Evolutionary conservation across 2,329 filamentous ascomycete genomes (phyloP), one percentile per base, ranked within the genome.

Genomic region (Aspergillus clavatus): DNA sequence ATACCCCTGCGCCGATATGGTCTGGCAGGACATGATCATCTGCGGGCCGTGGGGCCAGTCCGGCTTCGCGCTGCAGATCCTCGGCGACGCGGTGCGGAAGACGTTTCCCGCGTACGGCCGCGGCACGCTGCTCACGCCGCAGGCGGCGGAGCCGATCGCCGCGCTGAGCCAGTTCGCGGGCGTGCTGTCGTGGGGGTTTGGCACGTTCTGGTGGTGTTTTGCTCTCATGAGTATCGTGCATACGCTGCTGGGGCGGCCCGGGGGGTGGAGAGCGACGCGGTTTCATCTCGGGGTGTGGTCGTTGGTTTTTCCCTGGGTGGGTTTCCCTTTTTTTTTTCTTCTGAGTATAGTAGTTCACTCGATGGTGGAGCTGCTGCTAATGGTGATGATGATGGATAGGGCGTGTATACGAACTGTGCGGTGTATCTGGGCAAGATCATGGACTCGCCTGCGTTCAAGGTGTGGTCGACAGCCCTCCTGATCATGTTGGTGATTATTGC

Each of bases 201-300:
- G 60, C 0, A 62, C 66, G 3, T 70, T 73, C 29, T 73, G 69
- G 70, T 69, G 68, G 64, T 47, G 55, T n/a, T 67, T 73, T 46
- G 66, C 68, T 2, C 52, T 69, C 6, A 46, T 66, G 28, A 63
- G 65, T 40, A 67, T 68, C 23, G 26, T 50, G 11, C 58, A 65
- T 53, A 58, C 57, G 5, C 29, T 61, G 5, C 29, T 55, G 1
- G 44, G 39, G 36, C 57, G 59, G 52, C 50, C 49, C 11, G 48
- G 51, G 0, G 55, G 55, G 10, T 48, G 43, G 45, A 42, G 53
- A 35, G 39, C 45, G 8, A 54, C 61, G 5, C 47, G 38, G 1
- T 71, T 68, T 43, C 60, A 46, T 1, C 39, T 70, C 38, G 47
- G 58, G 5, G 54, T 57, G 3, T 72, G 67, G 68, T 57, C 64